Evolutionary conservation across 257 asterid genomes (phyloP).

Genomic region (Solanum pinnatisectum): DNA sequence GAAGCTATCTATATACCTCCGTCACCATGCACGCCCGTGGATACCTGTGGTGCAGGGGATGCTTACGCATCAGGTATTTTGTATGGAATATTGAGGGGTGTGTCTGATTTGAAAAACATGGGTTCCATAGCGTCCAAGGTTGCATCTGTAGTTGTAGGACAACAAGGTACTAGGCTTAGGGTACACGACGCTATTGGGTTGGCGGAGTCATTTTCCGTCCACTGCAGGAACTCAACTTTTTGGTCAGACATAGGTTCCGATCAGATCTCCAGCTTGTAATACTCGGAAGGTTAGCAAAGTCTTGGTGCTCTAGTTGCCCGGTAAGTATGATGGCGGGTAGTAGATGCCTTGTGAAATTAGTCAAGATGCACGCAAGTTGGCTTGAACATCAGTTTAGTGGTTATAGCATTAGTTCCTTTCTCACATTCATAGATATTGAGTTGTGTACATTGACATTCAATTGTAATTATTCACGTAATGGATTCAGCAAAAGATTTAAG

Average conservation of each 20-base stretch:
- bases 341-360: not conserved
- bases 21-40: constrained; percentile 67
- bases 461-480: constrained; percentile 9
- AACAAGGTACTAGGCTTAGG: constrained; percentile 88
- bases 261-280: constrained; percentile 72
- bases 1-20: constrained; percentile 88
- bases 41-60: constrained; percentile 99
- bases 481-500: not conserved
- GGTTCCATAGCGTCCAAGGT: constrained; percentile 86
- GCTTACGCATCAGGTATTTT: constrained; percentile 94
- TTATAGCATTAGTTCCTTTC: not conserved
- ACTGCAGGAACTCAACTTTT: constrained; percentile 29
- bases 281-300: not conserved
- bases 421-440: constrained; percentile 6
- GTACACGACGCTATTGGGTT: constrained; percentile 62
- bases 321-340: not conserved
- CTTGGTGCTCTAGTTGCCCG: not conserved
- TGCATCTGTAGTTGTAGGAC: constrained; percentile 86
- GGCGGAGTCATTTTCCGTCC: constrained; percentile 48
- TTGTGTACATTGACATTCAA: constrained; percentile 13
- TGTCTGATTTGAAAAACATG: constrained; percentile 62
- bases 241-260: constrained; percentile 72
- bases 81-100: constrained; percentile 60
- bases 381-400: not conserved
- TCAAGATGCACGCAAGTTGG: not conserved